A percentile compares a stretch with the other conserved stretches of the same genome.
Evolutionary conservation across 441 rosid species (phyloP).

Genomic region (Gossypium schwendimanii): DNA sequence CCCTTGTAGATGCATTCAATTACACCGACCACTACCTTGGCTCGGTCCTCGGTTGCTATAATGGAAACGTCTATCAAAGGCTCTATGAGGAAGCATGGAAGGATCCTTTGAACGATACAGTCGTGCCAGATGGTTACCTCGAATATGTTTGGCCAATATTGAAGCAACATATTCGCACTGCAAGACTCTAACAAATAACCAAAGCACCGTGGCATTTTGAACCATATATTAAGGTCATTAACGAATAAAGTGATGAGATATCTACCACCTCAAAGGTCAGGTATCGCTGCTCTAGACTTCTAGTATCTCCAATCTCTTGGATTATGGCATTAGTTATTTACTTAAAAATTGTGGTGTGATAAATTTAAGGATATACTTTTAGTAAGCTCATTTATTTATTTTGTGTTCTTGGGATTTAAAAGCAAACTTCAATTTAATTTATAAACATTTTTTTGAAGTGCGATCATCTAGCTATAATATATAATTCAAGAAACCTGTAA

Average conservation of each 20-base stretch:
- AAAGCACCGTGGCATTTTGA: background rate
- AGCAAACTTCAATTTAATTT: background rate
- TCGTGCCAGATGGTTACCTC: constrained; percentile 81
- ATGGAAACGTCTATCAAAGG: constrained; percentile 84
- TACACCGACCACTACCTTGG: constrained; percentile 81
- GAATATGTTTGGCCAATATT: constrained; percentile 70
- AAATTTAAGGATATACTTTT: background rate
- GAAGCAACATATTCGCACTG: constrained; percentile 70
- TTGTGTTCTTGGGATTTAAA: background rate
- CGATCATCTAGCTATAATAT: no score
- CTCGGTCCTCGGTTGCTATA: constrained; percentile 76
- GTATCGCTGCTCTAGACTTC: background rate
- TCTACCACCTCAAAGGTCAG: background rate
- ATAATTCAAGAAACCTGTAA: no score
- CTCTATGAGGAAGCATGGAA: constrained; percentile 88
- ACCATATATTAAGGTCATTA: background rate
- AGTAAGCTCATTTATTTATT: background rate
- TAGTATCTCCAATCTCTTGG: background rate
- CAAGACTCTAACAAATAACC: constrained; percentile 49
- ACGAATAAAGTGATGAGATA: constrained; percentile 10
- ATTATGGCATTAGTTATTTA: background rate
- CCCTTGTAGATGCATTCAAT: constrained; percentile 80
- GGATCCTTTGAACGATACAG: constrained; percentile 83
- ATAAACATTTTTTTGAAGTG: no score
- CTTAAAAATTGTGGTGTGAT: background rate